Evolutionary conservation across 2,329 filamentous ascomycete genomes (phyloP), one percentile per base, ranked within the genome.

Genomic region (Xylariaceae sp.): DNA sequence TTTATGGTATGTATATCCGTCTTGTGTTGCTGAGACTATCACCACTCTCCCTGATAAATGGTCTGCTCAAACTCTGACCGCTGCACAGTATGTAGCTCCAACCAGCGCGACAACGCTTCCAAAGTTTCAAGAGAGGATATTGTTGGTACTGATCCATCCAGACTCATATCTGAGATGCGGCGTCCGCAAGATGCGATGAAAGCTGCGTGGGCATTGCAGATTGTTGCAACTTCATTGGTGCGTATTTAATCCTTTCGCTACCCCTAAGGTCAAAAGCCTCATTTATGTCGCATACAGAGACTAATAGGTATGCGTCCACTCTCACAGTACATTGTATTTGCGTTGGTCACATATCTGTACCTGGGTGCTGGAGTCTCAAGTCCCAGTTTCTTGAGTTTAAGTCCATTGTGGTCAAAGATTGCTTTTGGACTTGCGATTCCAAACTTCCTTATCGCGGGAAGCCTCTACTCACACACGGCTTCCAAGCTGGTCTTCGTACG

Each of bases 111-210:
- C 22, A 4, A 28, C 7, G 7, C 22, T 28, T 28, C 22, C n/a
- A 7, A 7, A 28, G 22, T 7, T 7, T 7, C 22, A 28, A 28
- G 7, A 28, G 4, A 28, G 4, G 22, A 28, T n/a, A n/a, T n/a
- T n/a, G n/a, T n/a, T n/a, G n/a, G n/a, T n/a, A n/a, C 22, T 28
- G 22, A 28, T 28, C 22, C 22, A 28, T 28, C 7, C 7, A 28
- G 22, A 43, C 68, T 80, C 33, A 75, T 80, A 38, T 78, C 75
- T 0, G 78, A 81, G 59, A 79, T 81, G 77, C 72, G 72, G 54
- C 66, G 69, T 39, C 78, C 78, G 5, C 68, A 71, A 48, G 75
- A 80, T 47, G 74, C 75, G 2, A 78, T 79, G 72, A 77, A 78
- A 50, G 73, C 79, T 0, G 76, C 76, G 0, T 79, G 73, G 65